Conservation (phyloP, 2,329 filamentous ascomycete species). For the Emmonsiellopsis sp. region DNA sequence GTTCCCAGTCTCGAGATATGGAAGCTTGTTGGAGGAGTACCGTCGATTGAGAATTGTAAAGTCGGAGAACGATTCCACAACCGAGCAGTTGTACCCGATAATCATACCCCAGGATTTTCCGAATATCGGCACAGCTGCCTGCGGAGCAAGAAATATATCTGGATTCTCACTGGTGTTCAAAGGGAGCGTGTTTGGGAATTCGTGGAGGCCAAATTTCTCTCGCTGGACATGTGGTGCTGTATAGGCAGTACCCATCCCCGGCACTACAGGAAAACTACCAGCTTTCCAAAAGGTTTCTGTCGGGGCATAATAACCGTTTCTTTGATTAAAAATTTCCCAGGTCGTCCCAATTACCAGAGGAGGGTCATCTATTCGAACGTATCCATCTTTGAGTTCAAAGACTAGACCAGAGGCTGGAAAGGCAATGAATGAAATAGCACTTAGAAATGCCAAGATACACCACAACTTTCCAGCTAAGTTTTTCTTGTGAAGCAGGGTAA, state of each 20-base stretch:
- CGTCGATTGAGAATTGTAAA: slow-evolving; percentile 2
- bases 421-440: slow-evolving; percentile 4
- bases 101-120: slow-evolving; percentile 6
- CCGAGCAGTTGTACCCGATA: slow-evolving; percentile 5
- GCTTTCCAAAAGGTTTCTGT: neutral
- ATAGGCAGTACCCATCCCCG: slow-evolving; percentile 3
- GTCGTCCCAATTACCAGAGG: slow-evolving; percentile 1
- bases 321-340: neutral
- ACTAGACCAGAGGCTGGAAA: slow-evolving; percentile 7
- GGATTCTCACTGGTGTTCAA: neutral
- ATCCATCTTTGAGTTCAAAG: slow-evolving; percentile 4
- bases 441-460: neutral
- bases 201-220: neutral
- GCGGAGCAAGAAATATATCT: slow-evolving; percentile 4
- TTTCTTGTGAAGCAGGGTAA: neutral
- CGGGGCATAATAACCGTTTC: neutral
- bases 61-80: slow-evolving; percentile 3
- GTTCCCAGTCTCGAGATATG: no score
- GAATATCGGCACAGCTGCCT: slow-evolving; percentile 2
- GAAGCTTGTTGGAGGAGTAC: neutral
- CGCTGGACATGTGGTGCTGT: slow-evolving; percentile 4
- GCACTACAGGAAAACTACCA: neutral
- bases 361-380: neutral
- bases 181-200: neutral
- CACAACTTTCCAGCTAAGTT: neutral